Evolutionary conservation across 257 asterid species (phyloP).

Genomic region (Leptodermis oblonga): DNA sequence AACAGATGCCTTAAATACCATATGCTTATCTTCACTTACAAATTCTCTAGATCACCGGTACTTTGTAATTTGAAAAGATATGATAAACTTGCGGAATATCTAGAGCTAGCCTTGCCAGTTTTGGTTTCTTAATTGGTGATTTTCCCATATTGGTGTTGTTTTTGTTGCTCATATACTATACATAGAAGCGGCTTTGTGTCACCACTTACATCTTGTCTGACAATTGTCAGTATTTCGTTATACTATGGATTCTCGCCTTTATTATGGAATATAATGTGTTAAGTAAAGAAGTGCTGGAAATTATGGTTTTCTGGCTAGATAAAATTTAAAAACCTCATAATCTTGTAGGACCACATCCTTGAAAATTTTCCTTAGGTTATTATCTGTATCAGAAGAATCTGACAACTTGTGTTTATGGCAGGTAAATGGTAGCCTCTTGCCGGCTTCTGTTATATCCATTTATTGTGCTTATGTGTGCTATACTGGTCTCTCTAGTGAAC

Average conservation of each 20-base stretch:
- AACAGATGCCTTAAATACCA: not conserved
- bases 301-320: not conserved
- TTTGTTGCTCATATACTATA: not conserved
- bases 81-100: not conserved
- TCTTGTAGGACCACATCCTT: not conserved
- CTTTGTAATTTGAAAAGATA: not conserved
- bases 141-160: not conserved
- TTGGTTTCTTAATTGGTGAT: not conserved
- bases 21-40: not conserved
- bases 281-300: not conserved
- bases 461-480: conserved; percentile 94
- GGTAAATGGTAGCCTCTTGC: conserved; percentile 97
- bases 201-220: not conserved
- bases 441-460: conserved; percentile 89
- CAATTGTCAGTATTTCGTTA: not conserved
- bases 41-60: not conserved
- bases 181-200: not conserved
- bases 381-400: not conserved
- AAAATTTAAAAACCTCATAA: not conserved
- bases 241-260: not conserved
- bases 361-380: not conserved
- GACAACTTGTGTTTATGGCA: conserved; percentile 24
- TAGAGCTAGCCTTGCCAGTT: not conserved
- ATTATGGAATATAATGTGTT: not conserved
- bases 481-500: conserved; percentile 91